Conservation (phyloP, 1,284 basidiomycete species). For the Sanghuangporus sanghuang region DNA sequence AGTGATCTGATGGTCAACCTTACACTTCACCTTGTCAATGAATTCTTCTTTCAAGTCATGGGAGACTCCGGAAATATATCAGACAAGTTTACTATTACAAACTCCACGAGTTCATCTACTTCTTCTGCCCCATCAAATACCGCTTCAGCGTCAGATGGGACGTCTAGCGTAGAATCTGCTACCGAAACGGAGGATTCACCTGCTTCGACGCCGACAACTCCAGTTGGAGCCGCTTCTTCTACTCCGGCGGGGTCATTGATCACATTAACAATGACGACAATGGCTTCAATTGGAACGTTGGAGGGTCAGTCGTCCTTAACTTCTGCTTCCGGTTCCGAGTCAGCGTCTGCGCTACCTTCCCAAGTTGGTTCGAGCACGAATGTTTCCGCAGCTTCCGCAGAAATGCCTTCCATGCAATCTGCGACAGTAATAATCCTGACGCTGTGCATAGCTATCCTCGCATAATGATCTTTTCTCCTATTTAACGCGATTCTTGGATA, state of each 20-base stretch:
- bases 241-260: background rate
- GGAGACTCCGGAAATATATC: conserved; percentile 41
- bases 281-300: background rate
- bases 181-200: background rate
- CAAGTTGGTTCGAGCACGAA: background rate
- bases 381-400: background rate
- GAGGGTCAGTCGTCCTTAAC: background rate
- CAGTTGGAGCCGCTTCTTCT: background rate
- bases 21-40: background rate
- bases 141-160: background rate
- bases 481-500: background rate
- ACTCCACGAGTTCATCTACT: background rate
- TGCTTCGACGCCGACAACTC: background rate
- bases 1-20: conserved; percentile 21
- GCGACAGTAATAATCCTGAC: background rate
- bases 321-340: background rate
- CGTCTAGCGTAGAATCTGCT: background rate
- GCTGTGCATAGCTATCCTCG: background rate
- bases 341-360: background rate
- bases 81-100: conserved; percentile 31
- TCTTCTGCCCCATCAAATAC: conserved; percentile 19
- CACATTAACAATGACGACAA: background rate
- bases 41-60: conserved; percentile 27
- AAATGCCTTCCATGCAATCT: background rate
- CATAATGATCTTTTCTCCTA: background rate